Evolutionary conservation across 305 asterid genomes (phyloP).

Genomic region (Andrographis paniculata): DNA sequence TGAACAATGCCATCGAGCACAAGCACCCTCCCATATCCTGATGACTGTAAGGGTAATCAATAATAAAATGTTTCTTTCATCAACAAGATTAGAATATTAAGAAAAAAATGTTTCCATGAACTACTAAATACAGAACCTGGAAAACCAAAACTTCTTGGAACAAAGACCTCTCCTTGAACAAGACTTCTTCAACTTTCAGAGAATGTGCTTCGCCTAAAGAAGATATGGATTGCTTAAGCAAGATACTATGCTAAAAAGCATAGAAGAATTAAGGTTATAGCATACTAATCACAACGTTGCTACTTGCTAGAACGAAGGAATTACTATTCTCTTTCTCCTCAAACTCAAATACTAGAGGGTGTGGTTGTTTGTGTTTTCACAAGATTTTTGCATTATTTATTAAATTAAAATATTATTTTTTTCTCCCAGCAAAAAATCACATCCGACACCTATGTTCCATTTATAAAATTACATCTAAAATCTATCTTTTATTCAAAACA

Average conservation of each 20-base stretch:
- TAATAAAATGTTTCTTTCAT: neutral
- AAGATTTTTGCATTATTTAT: too few species aligned
- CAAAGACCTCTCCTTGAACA: slow-evolving; percentile 71
- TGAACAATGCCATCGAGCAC: slow-evolving; percentile 96
- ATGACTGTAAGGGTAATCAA: slow-evolving; percentile 43
- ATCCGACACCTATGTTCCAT: too few species aligned
- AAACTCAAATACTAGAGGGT: neutral
- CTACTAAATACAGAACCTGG: slow-evolving; percentile 39
- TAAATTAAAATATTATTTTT: too few species aligned
- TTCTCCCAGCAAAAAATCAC: too few species aligned
- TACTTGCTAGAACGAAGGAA: neutral
- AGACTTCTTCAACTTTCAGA: slow-evolving; percentile 62
- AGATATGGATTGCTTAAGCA: slow-evolving; percentile 14
- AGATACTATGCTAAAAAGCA: too few species aligned
- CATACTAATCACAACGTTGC: too few species aligned
- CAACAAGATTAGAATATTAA: slow-evolving; percentile 6
- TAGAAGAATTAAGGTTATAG: too few species aligned
- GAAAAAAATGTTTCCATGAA: slow-evolving; percentile 3
- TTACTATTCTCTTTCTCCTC: neutral
- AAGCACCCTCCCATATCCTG: slow-evolving; percentile 81
- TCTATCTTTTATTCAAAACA: too few species aligned
- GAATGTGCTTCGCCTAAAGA: slow-evolving; percentile 90
- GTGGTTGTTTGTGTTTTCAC: too few species aligned
- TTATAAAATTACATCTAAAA: too few species aligned
- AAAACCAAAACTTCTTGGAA: slow-evolving; percentile 93